Conservation (phyloP, 169 alveolate genomes). For the Toxoplasma gondii region DNA sequence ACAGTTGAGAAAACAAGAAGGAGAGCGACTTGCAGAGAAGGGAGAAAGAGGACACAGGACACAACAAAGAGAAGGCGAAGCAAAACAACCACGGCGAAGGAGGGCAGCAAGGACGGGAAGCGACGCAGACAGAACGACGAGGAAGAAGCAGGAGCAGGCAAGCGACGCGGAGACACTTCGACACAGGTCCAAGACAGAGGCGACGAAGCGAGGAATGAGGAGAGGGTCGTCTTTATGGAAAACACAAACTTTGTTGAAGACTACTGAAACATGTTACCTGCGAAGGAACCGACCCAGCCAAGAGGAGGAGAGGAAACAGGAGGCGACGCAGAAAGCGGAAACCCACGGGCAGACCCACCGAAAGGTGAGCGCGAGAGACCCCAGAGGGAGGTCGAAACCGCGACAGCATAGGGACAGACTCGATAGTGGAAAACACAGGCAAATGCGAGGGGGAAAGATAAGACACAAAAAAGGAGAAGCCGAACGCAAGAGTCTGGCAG, state of each 20-base stretch:
- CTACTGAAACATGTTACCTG: too few species aligned
- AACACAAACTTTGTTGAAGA: too few species aligned
- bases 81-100: not conserved
- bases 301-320: not conserved
- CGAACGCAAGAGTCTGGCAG: too few species aligned
- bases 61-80: not conserved
- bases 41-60: not conserved
- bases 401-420: not conserved
- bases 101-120: not conserved
- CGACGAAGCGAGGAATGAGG: not conserved
- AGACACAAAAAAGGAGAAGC: too few species aligned
- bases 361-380: not conserved
- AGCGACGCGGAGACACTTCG: too few species aligned
- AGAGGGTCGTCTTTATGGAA: too few species aligned
- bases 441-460: too few species aligned
- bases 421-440: too few species aligned
- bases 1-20: not conserved
- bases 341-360: not conserved
- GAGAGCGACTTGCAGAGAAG: not conserved
- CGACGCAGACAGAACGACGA: too few species aligned
- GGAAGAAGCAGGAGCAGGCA: too few species aligned
- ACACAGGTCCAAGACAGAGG: too few species aligned
- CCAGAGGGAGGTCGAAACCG: not conserved
- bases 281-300: not conserved
- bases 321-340: not conserved